Percentiles rank a stretch among this genome's conserved stretches.
Evolutionary conservation across 805 yeast genomes (phyloP).

Genomic region (Metschnikowia sp.): DNA sequence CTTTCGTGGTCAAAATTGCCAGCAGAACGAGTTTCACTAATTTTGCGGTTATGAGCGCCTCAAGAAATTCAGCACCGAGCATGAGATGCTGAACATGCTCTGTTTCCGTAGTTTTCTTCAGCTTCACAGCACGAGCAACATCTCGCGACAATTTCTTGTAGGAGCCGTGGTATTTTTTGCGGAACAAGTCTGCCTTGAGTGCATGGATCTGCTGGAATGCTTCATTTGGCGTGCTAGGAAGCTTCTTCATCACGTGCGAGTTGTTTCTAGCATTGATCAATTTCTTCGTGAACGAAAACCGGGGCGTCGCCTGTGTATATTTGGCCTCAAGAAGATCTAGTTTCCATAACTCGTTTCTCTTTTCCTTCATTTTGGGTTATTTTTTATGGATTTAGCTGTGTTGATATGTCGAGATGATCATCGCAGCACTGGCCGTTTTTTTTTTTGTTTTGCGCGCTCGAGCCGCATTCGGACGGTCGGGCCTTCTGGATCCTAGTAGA

Average conservation of each 20-base stretch:
- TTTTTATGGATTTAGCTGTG: neutral
- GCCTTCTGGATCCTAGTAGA: too few species aligned
- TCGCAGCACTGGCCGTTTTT: neutral
- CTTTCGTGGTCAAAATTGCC: conserved; percentile 28
- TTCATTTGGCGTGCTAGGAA: conserved; percentile 39
- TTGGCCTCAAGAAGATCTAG: conserved; percentile 55
- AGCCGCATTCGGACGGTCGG: too few species aligned
- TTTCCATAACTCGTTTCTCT: conserved; percentile 45
- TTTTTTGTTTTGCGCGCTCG: neutral
- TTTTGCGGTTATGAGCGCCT: conserved; percentile 30
- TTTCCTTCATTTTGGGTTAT: conserved; percentile 23
- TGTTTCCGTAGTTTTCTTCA: conserved; percentile 13
- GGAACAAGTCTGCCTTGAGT: conserved; percentile 44
- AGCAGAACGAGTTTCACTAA: conserved; percentile 27
- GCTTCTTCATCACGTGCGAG: conserved; percentile 37
- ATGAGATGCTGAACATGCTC: conserved; percentile 22
- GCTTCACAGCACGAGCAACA: conserved; percentile 23
- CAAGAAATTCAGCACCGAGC: conserved; percentile 17
- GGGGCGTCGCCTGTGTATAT: conserved; percentile 39
- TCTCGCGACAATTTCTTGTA: conserved; percentile 39
- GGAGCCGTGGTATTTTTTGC: conserved; percentile 48
- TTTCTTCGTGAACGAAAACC: conserved; percentile 49
- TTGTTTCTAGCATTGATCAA: conserved; percentile 44
- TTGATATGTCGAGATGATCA: conserved; percentile 5
- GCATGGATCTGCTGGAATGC: conserved; percentile 45